Conservation (phyloP, 306 rosid genomes). For the Prunus campanulata region DNA sequence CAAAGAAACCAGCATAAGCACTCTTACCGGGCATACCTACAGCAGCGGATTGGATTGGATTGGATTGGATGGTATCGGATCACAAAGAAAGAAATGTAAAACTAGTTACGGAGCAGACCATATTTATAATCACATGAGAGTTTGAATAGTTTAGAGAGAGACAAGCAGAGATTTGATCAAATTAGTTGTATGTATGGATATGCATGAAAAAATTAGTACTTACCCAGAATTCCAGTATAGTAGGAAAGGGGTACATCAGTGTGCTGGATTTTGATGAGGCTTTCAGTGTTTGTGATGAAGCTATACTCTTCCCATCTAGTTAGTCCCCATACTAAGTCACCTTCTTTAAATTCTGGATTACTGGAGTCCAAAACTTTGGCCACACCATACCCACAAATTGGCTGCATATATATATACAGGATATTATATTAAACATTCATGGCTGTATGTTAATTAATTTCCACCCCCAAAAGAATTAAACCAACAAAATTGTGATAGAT, state of each 20-base stretch:
- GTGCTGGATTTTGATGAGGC: slow-evolving; percentile 38
- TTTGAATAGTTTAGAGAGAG: too few species aligned
- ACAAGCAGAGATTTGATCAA: too few species aligned
- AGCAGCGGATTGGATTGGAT: too few species aligned
- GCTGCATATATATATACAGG: slow-evolving; percentile 7
- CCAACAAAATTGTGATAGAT: not conserved
- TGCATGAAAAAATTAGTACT: not conserved
- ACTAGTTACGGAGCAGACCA: too few species aligned
- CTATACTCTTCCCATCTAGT: slow-evolving; percentile 61
- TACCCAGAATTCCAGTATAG: slow-evolving; percentile 34
- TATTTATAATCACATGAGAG: too few species aligned
- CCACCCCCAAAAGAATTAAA: not conserved
- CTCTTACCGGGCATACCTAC: slow-evolving; percentile 57
- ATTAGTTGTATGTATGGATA: slow-evolving; percentile 9
- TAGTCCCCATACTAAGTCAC: slow-evolving; percentile 46
- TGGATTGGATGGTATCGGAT: too few species aligned
- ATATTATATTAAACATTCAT: too few species aligned
- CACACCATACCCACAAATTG: slow-evolving; percentile 35
- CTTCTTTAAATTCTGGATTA: slow-evolving; percentile 41
- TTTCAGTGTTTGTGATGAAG: slow-evolving; percentile 27
- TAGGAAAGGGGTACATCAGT: slow-evolving; percentile 50
- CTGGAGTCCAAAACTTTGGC: slow-evolving; percentile 45
- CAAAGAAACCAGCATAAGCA: slow-evolving; percentile 24
- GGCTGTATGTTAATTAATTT: too few species aligned
- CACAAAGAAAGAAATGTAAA: too few species aligned